Evolutionary conservation across 1,284 basidiomycete genomes (phyloP), one percentile per base, ranked within the genome.

Genomic region (Ceratobasidium theobromae): DNA sequence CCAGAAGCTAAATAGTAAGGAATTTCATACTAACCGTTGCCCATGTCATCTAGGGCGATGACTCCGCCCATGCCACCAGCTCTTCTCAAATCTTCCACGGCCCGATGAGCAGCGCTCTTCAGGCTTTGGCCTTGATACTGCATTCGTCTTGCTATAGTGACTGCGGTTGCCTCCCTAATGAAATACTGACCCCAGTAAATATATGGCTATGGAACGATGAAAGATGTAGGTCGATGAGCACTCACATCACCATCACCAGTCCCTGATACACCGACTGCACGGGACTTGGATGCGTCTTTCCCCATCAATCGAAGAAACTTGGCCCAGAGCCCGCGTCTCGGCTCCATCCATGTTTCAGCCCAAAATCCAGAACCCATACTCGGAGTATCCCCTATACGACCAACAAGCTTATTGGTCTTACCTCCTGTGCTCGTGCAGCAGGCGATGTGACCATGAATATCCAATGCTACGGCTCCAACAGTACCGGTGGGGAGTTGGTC

Each of bases 171-270:
- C 64, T 81, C 81, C 48, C 90, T 81, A 65, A 93, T 91, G 74
- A 88, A 93, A 73, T 88, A 89, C 88, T 91, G 69, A 25, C 40
- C 23, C 2, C 25, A 43, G 45, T 21, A 30, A 23, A 21, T 33
- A 18, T 51, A 2, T 21, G 28, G 38, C 32, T 18, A 11, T 21
- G 48, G 4, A n/a, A 18, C 9, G 14, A 35, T 14, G 4, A 38
- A 38, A 32, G 6, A 35, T 33, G 28, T 4, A 18, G 38, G 40
- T 21, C 9, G n/a, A 9, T 11, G 27, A 51, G 28, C 16, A 76
- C 79, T 70, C 71, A 91, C 89, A 76, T 93, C 91, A 66, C 91
- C 91, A 71, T 92, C 86, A 2, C 91, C 91, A 12, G 91, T 93
- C 0, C 90, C 88, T 40, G 88, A 90, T 25, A 93, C 77, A 0